Evolutionary conservation across 2,329 filamentous ascomycete genomes (phyloP).

Genomic region (Epichloe typhina): DNA sequence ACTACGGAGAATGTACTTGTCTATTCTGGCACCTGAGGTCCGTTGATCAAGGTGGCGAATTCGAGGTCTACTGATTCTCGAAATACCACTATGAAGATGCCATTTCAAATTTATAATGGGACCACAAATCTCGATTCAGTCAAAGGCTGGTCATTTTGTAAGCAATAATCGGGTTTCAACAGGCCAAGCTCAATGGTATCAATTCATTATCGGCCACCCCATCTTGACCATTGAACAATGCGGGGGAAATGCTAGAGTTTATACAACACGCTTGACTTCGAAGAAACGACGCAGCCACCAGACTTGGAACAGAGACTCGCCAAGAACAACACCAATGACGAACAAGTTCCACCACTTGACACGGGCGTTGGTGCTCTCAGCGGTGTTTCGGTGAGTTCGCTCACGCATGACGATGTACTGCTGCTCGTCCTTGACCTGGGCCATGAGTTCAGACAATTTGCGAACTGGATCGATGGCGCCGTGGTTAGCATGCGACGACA

Average conservation of each 20-base stretch:
- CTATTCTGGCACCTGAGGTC: no score
- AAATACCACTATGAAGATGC: no score
- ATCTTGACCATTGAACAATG: no score
- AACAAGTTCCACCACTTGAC: conserved; percentile 99
- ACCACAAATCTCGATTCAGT: no score
- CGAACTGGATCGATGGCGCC: conserved; percentile 43
- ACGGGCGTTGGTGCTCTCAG: conserved; percentile 91
- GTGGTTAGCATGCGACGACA: conserved; percentile 4
- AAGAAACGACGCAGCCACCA: conserved; percentile 99
- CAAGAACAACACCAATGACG: conserved; percentile 76
- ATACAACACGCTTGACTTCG: conserved; percentile 63
- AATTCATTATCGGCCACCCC: no score
- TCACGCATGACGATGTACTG: conserved; percentile 92
- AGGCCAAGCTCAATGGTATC: no score
- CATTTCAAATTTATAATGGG: no score
- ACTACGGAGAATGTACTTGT: no score
- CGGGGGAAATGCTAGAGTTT: conserved; percentile 9
- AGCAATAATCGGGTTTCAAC: no score
- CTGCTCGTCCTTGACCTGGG: conserved; percentile 95
- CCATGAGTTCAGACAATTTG: conserved; percentile 69
- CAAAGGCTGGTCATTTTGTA: no score
- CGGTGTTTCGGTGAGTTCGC: conserved; percentile 93
- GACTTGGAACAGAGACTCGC: conserved; percentile 93
- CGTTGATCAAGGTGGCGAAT: no score
- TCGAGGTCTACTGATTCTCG: no score